A percentile compares a stretch with the other conserved stretches of the same genome.
Evolutionary conservation across 2,329 filamentous ascomycete genomes (phyloP).

Genomic region (Cordyceps militaris): DNA sequence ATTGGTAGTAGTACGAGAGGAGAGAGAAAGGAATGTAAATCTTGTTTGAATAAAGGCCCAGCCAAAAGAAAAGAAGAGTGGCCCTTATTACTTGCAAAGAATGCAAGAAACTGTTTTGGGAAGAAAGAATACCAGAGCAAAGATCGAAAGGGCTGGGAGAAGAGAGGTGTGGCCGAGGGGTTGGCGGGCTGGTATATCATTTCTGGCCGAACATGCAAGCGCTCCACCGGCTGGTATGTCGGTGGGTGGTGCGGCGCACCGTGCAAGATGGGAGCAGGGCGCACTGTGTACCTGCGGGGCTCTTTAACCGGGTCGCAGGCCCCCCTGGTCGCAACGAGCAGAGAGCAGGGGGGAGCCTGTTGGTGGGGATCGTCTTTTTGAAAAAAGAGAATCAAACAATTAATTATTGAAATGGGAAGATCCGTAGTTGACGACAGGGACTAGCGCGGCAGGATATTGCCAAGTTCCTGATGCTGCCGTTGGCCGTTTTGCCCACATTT

Average conservation of each 20-base stretch:
- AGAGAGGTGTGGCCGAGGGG: neutral
- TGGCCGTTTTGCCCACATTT: no score
- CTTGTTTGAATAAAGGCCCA: neutral
- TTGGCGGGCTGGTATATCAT: neutral
- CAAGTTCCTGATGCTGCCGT: no score
- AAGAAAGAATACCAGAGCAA: neutral
- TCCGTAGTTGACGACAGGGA: neutral
- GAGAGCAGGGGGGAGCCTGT: neutral
- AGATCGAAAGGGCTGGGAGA: neutral
- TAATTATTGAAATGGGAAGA: neutral
- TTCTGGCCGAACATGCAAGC: neutral
- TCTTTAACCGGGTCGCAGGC: neutral
- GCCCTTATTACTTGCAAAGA: neutral
- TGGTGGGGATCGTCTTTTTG: neutral
- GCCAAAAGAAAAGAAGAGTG: neutral
- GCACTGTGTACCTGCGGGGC: constrained; percentile 8
- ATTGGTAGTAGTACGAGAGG: neutral
- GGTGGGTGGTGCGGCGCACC: neutral
- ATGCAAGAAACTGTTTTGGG: constrained; percentile 1
- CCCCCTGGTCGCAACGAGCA: neutral
- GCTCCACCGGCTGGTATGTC: constrained; percentile 5
- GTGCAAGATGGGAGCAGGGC: neutral
- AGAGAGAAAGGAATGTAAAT: constrained; percentile 1
- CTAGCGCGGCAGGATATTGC: no score
- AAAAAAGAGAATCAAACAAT: neutral